Evolutionary conservation across 2,329 filamentous ascomycete genomes (phyloP), one percentile per base, ranked within the genome.

Genomic region (Calonectria naviculata): DNA sequence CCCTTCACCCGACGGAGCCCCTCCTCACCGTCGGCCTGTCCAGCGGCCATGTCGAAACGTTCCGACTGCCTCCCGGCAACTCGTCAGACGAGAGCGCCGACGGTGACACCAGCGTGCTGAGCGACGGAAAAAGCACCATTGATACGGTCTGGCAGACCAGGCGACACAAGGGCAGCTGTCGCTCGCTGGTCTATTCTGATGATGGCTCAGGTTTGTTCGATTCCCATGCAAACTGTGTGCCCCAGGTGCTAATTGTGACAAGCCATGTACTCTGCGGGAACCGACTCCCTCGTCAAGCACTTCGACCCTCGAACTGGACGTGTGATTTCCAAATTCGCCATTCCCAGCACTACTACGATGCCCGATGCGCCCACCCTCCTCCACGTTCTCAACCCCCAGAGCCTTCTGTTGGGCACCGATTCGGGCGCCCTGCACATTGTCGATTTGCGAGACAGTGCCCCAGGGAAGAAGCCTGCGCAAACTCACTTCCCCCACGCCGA

Each of bases 121-220:
- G 86, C 24, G 85, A 88, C 77, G 95, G 94, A 13, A 93, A 89
- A 73, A 93, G 92, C 49, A 90, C 92, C 67, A 93, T 98, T 73
- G 93, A 95, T 76, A 94, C 93, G 0, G 86, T 92, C 71, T 99
- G 97, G 97, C 90, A 91, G 78, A 98, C 97, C 6, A 89, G 92
- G 76, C 89, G 97, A 72, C 97, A 99, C 85, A 97, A 98, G 86
- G 96, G 95, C 15, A 98, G 95, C 87, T 98, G 96, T 81, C 90
- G 97, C 65, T 92, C 91, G 71, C 85, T 98, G 67, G 91, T 89
- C 5, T 98, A 95, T 84, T 93, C 91, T 74, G 83, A 91, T 68
- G 95, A 98, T 81, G 97, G 96, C 19, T 86, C 90, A 74, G 88
- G 92, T 87, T 91, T 87, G 5, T 60, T 19, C 12, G 21, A 58